Base-by-base conservation (phyloP, 2,329 filamentous ascomycete species). In the Xylaria sp. region DNA sequence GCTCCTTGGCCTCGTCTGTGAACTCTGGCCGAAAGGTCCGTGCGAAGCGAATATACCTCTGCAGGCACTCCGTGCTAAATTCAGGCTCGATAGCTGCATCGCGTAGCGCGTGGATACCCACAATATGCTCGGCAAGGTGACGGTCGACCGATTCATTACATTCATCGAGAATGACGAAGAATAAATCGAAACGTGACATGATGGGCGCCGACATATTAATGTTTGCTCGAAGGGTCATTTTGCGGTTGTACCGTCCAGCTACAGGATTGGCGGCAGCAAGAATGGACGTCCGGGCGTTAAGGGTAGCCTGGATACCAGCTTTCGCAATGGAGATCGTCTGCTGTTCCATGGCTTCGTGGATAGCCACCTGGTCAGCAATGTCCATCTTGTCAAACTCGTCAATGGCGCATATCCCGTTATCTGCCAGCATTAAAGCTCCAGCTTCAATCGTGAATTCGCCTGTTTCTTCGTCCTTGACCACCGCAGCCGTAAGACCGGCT, bases 361-460 rank as follows among this genome's bases (percentile, higher is more conserved):
- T 99, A 73, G 96, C 96, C 65, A 99, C 96, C 83, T 99, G 96
- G 80, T 99, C 96, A 62, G 85, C 90, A 71, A 99, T 92, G 77
- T 99, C 96, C 96, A 99, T 99, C 85, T 99, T 99, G 88, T 99
- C 96, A 76, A 99, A 99, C 80, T 99, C 96, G 79, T 99, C 96
- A 79, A 99, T 99, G 69, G 94, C 94, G 81, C 96, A 99, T 76
- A 98, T 97, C 63, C 96, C 96, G 74, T 97, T 98, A 77, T 98
- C 91, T 25, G 96, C 96, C 70, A 99, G 85, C 96, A 99, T 98
- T 67, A 99, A 89, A 13, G 96, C 96, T 83, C 96, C 96, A 7
- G 96, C 96, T 83, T 99, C 96, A 75, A 99, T 99, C 15, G 96
- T 99, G 80, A 98, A 98, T 79, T 99, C 96, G 73, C 96, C 96